Evolutionary conservation across 495 filamentous ascomycete species (phyloP).

Genomic region (Penicillium maclennaniae): DNA sequence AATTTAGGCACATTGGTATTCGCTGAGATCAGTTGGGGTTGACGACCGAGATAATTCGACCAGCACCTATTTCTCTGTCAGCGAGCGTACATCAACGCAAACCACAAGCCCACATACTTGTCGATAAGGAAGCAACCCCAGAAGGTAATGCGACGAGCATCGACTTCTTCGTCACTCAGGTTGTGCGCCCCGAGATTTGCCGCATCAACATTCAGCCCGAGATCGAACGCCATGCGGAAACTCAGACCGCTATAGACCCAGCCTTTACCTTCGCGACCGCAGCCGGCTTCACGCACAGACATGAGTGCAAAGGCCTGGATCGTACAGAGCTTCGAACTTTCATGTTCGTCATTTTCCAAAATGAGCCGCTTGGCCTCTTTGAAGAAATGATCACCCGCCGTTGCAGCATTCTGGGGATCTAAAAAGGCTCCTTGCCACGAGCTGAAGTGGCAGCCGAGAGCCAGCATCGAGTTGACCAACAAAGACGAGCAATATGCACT

Average conservation of each 20-base stretch:
- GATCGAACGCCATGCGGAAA: conserved; percentile 96
- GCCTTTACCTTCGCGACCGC: conserved; percentile 88
- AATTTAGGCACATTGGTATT: conserved; percentile 81
- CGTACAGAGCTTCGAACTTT: conserved; percentile 84
- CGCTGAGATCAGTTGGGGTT: conserved; percentile 77
- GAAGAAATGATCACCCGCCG: conserved; percentile 96
- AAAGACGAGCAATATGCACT: conserved; percentile 79
- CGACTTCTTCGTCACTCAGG: conserved; percentile 77
- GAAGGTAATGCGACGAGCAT: conserved; percentile 87
- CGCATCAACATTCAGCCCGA: conserved; percentile 88
- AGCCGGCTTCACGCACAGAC: conserved; percentile 95
- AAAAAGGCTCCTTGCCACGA: conserved; percentile 65
- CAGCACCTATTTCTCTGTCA: conserved; percentile 62
- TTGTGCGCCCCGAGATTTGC: conserved; percentile 55
- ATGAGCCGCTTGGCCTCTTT: conserved; percentile 89
- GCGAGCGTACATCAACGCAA: neutral
- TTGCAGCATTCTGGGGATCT: conserved; percentile 67
- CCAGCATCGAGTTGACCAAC: conserved; percentile 93
- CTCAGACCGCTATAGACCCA: conserved; percentile 99
- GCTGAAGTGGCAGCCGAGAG: conserved; percentile 95
- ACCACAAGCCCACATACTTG: conserved; percentile 53
- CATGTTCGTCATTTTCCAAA: conserved; percentile 88
- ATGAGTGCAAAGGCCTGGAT: conserved; percentile 93
- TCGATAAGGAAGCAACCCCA: conserved; percentile 99
- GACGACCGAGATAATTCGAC: conserved; percentile 94